These are phyloP conservation scores for Blastocrithidia nonstop DNA, from an alignment of 208 protist genomes.

Conservation along the genomic window DNA sequence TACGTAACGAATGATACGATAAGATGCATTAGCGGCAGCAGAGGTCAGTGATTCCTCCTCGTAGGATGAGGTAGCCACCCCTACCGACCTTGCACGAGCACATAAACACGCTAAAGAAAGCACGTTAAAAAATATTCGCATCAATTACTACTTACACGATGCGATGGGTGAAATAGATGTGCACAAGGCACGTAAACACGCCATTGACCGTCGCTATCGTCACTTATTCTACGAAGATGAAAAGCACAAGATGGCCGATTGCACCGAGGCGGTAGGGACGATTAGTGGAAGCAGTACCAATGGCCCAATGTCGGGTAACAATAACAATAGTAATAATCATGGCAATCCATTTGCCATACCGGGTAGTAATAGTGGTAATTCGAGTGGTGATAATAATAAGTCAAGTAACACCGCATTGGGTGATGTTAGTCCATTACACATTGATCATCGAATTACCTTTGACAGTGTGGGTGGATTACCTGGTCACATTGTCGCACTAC, in stretches of 20 bases:
- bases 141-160: slow-evolving; percentile 52
- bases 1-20: slow-evolving; percentile 10
- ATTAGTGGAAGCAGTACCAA: neutral
- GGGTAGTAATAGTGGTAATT: neutral
- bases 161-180: slow-evolving; percentile 15
- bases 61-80: slow-evolving; percentile 12
- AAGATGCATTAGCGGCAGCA: slow-evolving; percentile 5
- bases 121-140: slow-evolving; percentile 25
- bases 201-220: slow-evolving; percentile 19
- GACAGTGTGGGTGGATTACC: slow-evolving; percentile 66
- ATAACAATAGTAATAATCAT: neutral
- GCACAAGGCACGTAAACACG: slow-evolving; percentile 2
- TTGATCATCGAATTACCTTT: slow-evolving; percentile 51
- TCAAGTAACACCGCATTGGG: slow-evolving; percentile 17
- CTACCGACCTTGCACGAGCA: slow-evolving; percentile 13
- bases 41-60: slow-evolving; percentile 6
- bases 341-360: neutral
- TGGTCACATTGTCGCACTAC: slow-evolving; percentile 53
- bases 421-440: slow-evolving; percentile 42
- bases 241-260: slow-evolving; percentile 2
- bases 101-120: slow-evolving; percentile 29
- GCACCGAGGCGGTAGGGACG: slow-evolving; percentile 2
- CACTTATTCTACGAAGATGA: slow-evolving; percentile 13
- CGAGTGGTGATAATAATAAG: neutral
- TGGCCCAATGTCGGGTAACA: neutral